Evolutionary conservation across 768 basidiomycete genomes (phyloP), one percentile per base, ranked within the genome.

Genomic region (Rhodotorula diobovata): DNA sequence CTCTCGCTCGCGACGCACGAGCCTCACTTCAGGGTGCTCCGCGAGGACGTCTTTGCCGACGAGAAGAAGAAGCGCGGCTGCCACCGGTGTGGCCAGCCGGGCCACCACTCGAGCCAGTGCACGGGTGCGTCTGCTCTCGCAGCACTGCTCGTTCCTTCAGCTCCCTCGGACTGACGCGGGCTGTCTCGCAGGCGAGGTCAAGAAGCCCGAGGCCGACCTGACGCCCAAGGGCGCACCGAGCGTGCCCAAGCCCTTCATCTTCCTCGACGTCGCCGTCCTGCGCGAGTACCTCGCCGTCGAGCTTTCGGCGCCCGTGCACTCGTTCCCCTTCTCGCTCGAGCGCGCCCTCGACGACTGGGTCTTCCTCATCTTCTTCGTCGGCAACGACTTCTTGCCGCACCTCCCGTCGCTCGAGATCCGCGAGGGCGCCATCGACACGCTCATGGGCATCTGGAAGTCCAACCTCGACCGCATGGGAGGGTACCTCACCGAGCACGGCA

Each of bases 271-370:
- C 82, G 85, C 90, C 71, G 86, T 91, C 76, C 84, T 99, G 76
- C 90, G 96, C 82, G 96, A 99, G 83, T 99, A 99, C 83, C 89
- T 99, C 76, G 91, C 95, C 82, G 87, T 91, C 80, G 96, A 98
- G 80, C 88, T 99, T 75, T 87, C 91, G 81, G 85, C 95, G 43
- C 83, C 88, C n/a, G 82, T 86, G 70, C 81, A 85, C 28, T 83
- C 88, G 4, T 93, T 96, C 83, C 87, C 89, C 43, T 97, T 95
- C 85, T 87, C 90, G 78, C 84, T 97, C 81, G 96, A 99, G 82
- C 88, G 89, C 81, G 93, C 96, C 48, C 90, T 99, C 81, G 96
- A 99, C 85, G 96, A 99, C 81, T 99, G 96, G 96, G 92, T 99
- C 77, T 87, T 99, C 79, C 87, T 99, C 78, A 98, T 98, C 77